Evolutionary conservation across 2,329 filamentous ascomycete species (phyloP).

Genomic region (Xylariaceae sp.): DNA sequence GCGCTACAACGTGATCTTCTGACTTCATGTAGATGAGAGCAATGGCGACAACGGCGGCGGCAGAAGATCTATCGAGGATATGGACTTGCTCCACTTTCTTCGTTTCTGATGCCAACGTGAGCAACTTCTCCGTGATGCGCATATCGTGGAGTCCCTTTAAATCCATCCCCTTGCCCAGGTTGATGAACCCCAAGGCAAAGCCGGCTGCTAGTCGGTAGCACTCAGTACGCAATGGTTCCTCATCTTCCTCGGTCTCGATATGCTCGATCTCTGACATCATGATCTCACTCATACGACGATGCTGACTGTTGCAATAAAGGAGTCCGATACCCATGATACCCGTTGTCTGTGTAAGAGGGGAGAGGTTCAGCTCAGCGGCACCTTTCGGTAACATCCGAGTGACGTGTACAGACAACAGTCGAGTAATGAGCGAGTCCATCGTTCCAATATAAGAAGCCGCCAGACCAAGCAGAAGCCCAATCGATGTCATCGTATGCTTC

Average conservation of each 20-base stretch:
- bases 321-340: slow-evolving; percentile 96
- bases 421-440: slow-evolving; percentile 93
- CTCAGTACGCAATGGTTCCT: slow-evolving; percentile 82
- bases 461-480: slow-evolving; percentile 85
- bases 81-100: slow-evolving; percentile 92
- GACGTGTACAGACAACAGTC: slow-evolving; percentile 90
- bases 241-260: slow-evolving; percentile 71
- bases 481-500: slow-evolving; percentile 98
- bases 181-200: slow-evolving; percentile 90
- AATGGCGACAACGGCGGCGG: slow-evolving; percentile 86
- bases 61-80: slow-evolving; percentile 84
- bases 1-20: slow-evolving; percentile 76
- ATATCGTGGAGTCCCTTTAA: slow-evolving; percentile 88
- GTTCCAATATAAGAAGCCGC: slow-evolving; percentile 93
- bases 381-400: slow-evolving; percentile 89
- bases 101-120: slow-evolving; percentile 78
- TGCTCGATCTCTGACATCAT: slow-evolving; percentile 98
- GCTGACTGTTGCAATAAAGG: slow-evolving; percentile 90
- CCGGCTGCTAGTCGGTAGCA: slow-evolving; percentile 94
- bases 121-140: slow-evolving; percentile 80
- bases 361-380: slow-evolving; percentile 89
- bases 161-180: slow-evolving; percentile 84
- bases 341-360: slow-evolving; percentile 87
- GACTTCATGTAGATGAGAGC: slow-evolving; percentile 97
- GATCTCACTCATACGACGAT: slow-evolving; percentile 96